Evolutionary conservation across 2,329 filamentous ascomycete species (phyloP), one percentile per base, ranked within the genome.

Genomic region (Pezicula rhizophila): DNA sequence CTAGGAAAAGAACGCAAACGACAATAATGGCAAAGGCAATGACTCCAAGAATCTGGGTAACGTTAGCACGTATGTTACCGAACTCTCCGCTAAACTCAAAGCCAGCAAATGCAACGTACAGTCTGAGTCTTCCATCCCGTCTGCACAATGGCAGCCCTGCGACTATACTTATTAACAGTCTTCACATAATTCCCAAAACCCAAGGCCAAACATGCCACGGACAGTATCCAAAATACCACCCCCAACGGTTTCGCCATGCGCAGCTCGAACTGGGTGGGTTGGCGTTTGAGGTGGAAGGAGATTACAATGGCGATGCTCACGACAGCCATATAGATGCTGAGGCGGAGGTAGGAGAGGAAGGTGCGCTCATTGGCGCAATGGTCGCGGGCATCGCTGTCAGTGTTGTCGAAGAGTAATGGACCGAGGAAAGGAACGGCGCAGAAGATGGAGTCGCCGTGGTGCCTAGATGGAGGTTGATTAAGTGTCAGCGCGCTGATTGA

Each of bases 91-190:
- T 8, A 11, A 44, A 25, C 18, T 17, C 37, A 28, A 15, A 20
- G 5, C 10, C 25, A 10, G 10, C 18, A 35, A 23, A 33, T 49
- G 56, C 47, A 49, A 52, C 55, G 42, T 45, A 95, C 87, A 38
- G 84, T 67, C 65, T 97, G 91, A 34, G 93, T 97, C 68, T 89
- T 92, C 86, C 88, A 93, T 1, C 93, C 93, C 26, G 83, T 87
- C 71, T 99, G 93, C 35, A 99, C 93, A 54, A 97, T 77, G 0
- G 93, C 93, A 23, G 78, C 77, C 56, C 84, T 81, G 35, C 79
- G 76, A 58, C 86, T 86, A 66, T 96, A 99, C 64, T 88, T 85
- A 59, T 86, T 86, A 20, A 97, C 71, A 0, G 82, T 84, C 60
- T 82, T 85, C 54, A 96, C 82, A 64, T 99, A 99, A 64, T 96